These are phyloP conservation scores for Begonia loranthoides DNA, from an alignment of 306 rosid genomes.

Conservation along the genomic window DNA sequence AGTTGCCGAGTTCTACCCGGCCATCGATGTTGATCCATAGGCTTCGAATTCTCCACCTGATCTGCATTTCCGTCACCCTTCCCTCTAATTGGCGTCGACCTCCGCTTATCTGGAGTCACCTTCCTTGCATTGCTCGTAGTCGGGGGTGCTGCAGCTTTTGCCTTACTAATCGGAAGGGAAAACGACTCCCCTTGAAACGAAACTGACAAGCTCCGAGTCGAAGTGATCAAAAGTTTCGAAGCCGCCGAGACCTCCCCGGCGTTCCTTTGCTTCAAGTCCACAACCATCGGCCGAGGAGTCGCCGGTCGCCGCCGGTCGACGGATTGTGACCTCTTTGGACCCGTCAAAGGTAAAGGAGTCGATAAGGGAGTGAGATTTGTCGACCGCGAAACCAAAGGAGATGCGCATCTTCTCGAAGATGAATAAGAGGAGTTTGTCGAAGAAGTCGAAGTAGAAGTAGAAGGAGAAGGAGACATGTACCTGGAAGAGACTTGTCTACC, in stretches of 20 bases:
- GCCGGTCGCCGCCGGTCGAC: constrained; percentile 42
- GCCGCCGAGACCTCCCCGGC: constrained; percentile 37
- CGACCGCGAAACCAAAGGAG: constrained; percentile 48
- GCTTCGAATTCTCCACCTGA: constrained; percentile 42
- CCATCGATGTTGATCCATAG: constrained; percentile 61
- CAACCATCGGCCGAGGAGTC: constrained; percentile 36
- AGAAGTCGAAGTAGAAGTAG: constrained; percentile 2
- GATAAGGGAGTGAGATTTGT: constrained; percentile 11
- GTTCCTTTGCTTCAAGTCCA: constrained; percentile 19
- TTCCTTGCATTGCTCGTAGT: constrained; percentile 30
- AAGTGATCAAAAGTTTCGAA: constrained; percentile 63
- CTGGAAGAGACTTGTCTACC: constrained; percentile 63
- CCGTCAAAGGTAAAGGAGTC: constrained; percentile 18
- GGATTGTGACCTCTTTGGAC: constrained; percentile 43
- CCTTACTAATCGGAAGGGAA: constrained; percentile 66
- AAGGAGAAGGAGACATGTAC: constrained; percentile 47
- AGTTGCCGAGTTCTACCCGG: constrained; percentile 40
- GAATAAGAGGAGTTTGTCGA: constrained; percentile 14
- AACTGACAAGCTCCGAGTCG: constrained; percentile 78
- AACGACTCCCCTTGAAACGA: constrained; percentile 93
- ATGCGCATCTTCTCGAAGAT: constrained; percentile 33
- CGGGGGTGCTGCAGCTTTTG: constrained; percentile 43
- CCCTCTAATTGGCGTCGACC: constrained; percentile 32
- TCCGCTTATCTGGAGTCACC: constrained; percentile 70
- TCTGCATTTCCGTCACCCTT: constrained; percentile 19